Conservation (phyloP, 345 rosid species). For the Hevea brasiliensis region DNA sequence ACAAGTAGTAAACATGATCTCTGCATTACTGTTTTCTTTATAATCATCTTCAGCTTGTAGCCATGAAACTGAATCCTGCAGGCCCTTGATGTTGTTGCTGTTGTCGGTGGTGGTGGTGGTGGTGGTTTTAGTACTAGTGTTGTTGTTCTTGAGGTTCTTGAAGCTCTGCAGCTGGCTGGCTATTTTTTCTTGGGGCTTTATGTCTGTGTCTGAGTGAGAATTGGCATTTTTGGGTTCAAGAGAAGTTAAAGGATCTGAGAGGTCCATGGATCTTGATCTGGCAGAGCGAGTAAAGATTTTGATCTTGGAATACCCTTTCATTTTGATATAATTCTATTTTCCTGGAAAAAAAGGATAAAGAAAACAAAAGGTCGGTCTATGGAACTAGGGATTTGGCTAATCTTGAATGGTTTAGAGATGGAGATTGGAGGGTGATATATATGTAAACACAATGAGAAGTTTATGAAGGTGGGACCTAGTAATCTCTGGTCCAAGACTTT, state of each 20-base stretch:
- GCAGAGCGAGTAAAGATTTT: conserved; percentile 9
- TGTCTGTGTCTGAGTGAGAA: neutral
- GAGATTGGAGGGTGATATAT: conserved; percentile 8
- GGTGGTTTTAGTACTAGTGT: neutral
- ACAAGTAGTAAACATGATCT: neutral
- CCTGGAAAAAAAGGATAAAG: no score
- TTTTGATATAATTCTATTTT: conserved; percentile 6
- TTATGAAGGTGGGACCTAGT: conserved; percentile 15
- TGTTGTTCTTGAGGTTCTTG: conserved; percentile 1
- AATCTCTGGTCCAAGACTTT: neutral
- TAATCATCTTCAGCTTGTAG: neutral
- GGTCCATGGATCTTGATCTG: conserved; percentile 41
- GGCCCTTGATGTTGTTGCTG: neutral
- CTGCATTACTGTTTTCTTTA: no score
- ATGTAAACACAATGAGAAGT: neutral
- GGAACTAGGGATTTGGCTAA: conserved; percentile 1
- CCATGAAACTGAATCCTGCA: conserved; percentile 9
- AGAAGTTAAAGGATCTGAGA: conserved; percentile 34
- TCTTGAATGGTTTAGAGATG: neutral
- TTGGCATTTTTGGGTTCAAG: conserved; percentile 17
- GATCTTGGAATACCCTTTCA: conserved; percentile 51
- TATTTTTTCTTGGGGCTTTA: neutral
- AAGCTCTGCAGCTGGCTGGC: neutral
- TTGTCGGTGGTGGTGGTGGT: neutral
- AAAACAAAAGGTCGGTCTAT: no score